These are phyloP conservation scores for Amyloporia xantha DNA, from an alignment of 768 basidiomycete species.

Conservation along the genomic window DNA sequence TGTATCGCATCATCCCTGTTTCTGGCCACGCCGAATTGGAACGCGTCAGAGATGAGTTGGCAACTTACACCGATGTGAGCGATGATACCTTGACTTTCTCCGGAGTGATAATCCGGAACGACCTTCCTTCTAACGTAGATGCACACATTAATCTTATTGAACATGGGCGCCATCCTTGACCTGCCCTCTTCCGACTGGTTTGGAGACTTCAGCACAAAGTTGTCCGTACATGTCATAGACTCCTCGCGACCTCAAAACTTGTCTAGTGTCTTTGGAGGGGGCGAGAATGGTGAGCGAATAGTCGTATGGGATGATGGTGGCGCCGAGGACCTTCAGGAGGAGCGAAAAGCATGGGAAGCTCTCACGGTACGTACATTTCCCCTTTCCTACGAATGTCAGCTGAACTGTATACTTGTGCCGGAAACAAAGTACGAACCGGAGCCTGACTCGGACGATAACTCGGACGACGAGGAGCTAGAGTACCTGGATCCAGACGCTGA, in stretches of 20 bases:
- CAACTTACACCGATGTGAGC: constrained; percentile 59
- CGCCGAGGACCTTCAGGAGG: constrained; percentile 59
- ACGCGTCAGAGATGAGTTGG: constrained; percentile 55
- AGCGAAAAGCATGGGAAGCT: constrained; percentile 79
- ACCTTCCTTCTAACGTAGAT: too few relatives aligned
- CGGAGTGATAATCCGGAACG: too few relatives aligned
- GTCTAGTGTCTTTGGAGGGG: constrained; percentile 72
- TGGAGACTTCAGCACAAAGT: constrained; percentile 54
- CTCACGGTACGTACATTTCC: constrained; percentile 55
- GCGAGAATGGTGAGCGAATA: constrained; percentile 62
- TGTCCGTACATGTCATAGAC: constrained; percentile 90
- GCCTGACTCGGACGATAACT: constrained; percentile 57
- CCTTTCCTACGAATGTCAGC: background rate
- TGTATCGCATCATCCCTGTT: constrained; percentile 85
- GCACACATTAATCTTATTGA: constrained; percentile 85
- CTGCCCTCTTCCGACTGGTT: constrained; percentile 72
- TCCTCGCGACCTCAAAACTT: constrained; percentile 88
- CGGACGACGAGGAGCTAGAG: constrained; percentile 39
- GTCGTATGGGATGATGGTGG: constrained; percentile 93
- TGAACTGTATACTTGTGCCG: background rate
- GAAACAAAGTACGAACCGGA: constrained; percentile 72
- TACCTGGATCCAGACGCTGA: constrained; percentile 36
- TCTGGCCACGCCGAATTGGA: constrained; percentile 78
- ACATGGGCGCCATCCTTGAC: constrained; percentile 87
- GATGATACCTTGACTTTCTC: too few relatives aligned